Conservation (phyloP, 805 yeast species). For the Teunomyces tritomae region DNA sequence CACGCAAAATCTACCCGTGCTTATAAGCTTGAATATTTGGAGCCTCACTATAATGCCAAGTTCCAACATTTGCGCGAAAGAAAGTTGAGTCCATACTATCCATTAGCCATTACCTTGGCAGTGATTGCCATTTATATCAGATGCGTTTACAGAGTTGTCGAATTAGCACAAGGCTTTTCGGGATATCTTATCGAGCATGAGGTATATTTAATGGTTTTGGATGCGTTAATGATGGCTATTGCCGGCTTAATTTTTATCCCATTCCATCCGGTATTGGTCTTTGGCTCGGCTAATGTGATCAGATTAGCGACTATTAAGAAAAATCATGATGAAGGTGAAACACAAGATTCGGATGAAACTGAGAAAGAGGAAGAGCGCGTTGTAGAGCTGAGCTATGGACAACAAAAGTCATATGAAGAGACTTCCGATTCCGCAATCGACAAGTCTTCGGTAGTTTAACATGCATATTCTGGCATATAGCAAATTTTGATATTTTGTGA, state of each 20-base stretch:
- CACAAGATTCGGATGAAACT: not conserved
- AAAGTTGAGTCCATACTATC: conserved; percentile 29
- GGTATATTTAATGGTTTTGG: conserved; percentile 36
- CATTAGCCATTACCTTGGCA: conserved; percentile 32
- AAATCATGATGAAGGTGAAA: conserved; percentile 18
- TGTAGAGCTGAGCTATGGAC: not conserved
- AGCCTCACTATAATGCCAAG: conserved; percentile 27
- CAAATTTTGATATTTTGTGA: not conserved
- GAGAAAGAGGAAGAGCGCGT: not conserved
- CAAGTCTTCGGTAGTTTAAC: not conserved
- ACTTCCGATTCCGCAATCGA: not conserved
- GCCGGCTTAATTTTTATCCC: conserved; percentile 35
- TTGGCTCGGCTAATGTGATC: conserved; percentile 27
- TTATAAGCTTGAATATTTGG: conserved; percentile 24
- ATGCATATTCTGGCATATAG: not conserved
- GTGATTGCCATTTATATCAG: conserved; percentile 32
- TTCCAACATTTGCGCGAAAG: conserved; percentile 22
- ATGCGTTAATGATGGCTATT: conserved; percentile 36
- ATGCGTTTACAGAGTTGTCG: conserved; percentile 39
- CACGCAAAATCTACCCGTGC: conserved; percentile 22
- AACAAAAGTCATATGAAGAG: not conserved
- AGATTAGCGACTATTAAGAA: conserved; percentile 26
- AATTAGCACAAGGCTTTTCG: conserved; percentile 35
- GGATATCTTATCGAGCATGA: conserved; percentile 39
- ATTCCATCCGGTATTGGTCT: conserved; percentile 39